Conservation (phyloP, 106 monocot species). For the Posidonia australis region DNA sequence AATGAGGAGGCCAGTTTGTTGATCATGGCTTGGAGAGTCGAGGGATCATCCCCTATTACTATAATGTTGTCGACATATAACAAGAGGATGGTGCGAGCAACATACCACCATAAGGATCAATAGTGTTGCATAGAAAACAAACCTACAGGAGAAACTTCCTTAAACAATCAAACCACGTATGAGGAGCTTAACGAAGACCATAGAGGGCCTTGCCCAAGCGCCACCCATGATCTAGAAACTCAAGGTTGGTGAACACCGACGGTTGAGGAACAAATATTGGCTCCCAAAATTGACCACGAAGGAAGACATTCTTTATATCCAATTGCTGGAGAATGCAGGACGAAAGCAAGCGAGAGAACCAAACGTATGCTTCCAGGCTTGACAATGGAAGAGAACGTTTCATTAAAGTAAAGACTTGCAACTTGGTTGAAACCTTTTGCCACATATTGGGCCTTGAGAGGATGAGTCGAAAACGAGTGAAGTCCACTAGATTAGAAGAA, state of each 20-base stretch:
- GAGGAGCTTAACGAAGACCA: not conserved
- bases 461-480: too few species aligned
- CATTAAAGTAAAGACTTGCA: too few species aligned
- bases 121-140: not conserved
- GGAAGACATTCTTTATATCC: not conserved
- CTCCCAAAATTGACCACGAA: not conserved
- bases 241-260: not conserved
- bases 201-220: not conserved
- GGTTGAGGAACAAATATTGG: not conserved
- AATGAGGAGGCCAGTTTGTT: too few species aligned
- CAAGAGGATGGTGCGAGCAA: not conserved
- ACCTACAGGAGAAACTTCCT: not conserved
- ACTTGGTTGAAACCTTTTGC: too few species aligned
- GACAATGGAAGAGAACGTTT: too few species aligned
- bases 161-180: not conserved
- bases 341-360: too few species aligned
- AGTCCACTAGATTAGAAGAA: too few species aligned
- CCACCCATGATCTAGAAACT: not conserved
- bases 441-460: too few species aligned
- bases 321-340: not conserved
- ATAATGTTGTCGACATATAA: too few species aligned
- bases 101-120: not conserved
- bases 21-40: too few species aligned
- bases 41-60: too few species aligned
- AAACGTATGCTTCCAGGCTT: not conserved